These are phyloP conservation scores for Fusarium sp. DNA, from an alignment of 2,329 filamentous ascomycete species.

Conservation along the genomic window DNA sequence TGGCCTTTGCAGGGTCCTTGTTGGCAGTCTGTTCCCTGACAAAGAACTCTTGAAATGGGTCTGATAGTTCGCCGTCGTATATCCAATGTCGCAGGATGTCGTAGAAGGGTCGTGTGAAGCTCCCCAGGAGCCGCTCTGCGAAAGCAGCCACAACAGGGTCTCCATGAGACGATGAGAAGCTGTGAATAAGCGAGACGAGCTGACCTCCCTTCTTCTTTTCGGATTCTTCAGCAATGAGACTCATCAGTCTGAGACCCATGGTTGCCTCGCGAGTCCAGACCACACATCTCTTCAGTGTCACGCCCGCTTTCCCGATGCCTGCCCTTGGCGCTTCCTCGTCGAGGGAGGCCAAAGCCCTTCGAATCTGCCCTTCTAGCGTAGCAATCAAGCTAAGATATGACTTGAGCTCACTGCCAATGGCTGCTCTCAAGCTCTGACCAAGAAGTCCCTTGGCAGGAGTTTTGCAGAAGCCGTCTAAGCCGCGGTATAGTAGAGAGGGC, in stretches of 20 bases:
- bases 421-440: conserved; percentile 88
- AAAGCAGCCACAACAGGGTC: conserved; percentile 94
- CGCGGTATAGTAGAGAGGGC: conserved; percentile 88
- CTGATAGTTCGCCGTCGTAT: conserved; percentile 96
- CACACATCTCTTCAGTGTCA: conserved; percentile 93
- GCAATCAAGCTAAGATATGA: conserved; percentile 91
- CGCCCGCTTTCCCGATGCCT: conserved; percentile 82
- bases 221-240: conserved; percentile 90
- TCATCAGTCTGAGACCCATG: conserved; percentile 93
- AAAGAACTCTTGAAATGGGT: conserved; percentile 95
- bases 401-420: conserved; percentile 82
- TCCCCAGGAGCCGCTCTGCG: conserved; percentile 83
- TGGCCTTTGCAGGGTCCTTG: conserved; percentile 59
- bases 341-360: conserved; percentile 78
- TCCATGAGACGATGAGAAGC: conserved; percentile 90
- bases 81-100: conserved; percentile 97
- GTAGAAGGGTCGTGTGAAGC: conserved; percentile 94
- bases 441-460: conserved; percentile 83
- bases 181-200: conserved; percentile 91
- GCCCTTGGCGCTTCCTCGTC: conserved; percentile 71
- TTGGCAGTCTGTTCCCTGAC: conserved; percentile 76
- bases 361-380: conserved; percentile 90
- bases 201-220: conserved; percentile 84
- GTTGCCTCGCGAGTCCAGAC: conserved; percentile 98
- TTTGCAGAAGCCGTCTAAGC: conserved; percentile 81